Base-by-base conservation (phyloP, 495 filamentous ascomycete species). In the Penicillium verhagenii region DNA sequence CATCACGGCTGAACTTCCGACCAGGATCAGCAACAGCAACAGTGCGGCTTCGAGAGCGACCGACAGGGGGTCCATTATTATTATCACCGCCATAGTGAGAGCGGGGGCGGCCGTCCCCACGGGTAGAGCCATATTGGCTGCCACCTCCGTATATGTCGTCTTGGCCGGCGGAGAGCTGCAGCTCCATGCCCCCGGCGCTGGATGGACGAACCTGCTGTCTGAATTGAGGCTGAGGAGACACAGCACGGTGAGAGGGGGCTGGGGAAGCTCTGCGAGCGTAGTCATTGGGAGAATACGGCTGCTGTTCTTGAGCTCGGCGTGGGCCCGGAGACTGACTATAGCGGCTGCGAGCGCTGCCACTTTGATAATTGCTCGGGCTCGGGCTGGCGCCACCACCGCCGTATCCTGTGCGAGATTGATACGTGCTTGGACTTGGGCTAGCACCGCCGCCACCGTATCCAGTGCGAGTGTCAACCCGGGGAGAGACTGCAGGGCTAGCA, bases 1-100 rank as follows among this genome's bases (percentile, higher is more conserved):
- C 95, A 66, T 97, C 92, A 58, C 84, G 82, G 29, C 89, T 92
- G 61, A 85, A 90, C 58, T 92, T 90, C 54, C 86, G 77, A 26
- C 78, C 82, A 64, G 75, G 71, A 14, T 77, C 74, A 13, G 72
- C 72, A 50, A 75, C 73, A 37, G 86, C 90, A 54, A 91, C 77
- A 58, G 92, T 96, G 76, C 90, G 88, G 66, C 92, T 96, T 57
- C 93, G 78, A 49, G 80, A 83, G 56, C 87, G 73, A 21, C 79
- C 65, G n/a, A 63, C 72, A 16, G 76, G 71, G 39, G 81, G 50
- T 66, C 76, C 53, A 69, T 75, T 49, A 61, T 37, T 37, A 61
- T 37, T 37, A 20, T 37, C 19, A 13, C 71, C 80, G 33, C 83
- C 85, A 63, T 90, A 91, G 63, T 88, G 82, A 0, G 75, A 76